These are phyloP conservation scores for Pelargonium myrrhifolium DNA, from an alignment of 441 rosid species.

Conservation along the genomic window DNA sequence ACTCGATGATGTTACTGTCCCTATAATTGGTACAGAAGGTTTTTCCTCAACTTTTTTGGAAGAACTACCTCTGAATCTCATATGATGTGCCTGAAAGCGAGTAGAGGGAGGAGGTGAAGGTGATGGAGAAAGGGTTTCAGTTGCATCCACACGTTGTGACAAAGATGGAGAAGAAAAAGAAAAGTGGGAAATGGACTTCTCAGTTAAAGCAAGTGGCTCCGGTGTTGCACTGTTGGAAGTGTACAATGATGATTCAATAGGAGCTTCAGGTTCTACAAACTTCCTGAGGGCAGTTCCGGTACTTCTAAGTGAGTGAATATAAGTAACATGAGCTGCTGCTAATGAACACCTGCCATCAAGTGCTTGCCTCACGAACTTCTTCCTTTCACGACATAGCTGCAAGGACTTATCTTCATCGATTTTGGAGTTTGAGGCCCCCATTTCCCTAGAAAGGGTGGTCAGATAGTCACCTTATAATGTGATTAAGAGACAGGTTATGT, in stretches of 20 bases:
- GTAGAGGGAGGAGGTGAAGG: conserved; percentile 37
- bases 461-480: too few relatives aligned
- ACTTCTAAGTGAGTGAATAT: conserved; percentile 62
- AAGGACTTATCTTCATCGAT: conserved; percentile 77
- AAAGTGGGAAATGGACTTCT: conserved; percentile 59
- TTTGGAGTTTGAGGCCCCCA: conserved; percentile 77
- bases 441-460: conserved; percentile 18
- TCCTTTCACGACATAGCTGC: conserved; percentile 83
- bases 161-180: conserved; percentile 58
- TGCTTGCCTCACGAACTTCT: conserved; percentile 75
- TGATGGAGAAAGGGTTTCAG: conserved; percentile 53
- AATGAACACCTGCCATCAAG: conserved; percentile 89
- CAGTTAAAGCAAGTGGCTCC: conserved; percentile 52
- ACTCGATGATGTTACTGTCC: conserved; percentile 46
- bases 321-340: conserved; percentile 71
- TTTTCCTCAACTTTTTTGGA: conserved; percentile 65
- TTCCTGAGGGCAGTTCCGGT: conserved; percentile 63
- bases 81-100: conserved; percentile 51
- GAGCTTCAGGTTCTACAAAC: conserved; percentile 75
- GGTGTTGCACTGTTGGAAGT: conserved; percentile 76
- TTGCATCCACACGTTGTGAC: conserved; percentile 44
- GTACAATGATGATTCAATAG: conserved; percentile 58
- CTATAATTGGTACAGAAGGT: conserved; percentile 43
- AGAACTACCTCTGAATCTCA: conserved; percentile 58
- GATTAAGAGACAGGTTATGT: background rate